Evolutionary conservation across 495 filamentous ascomycete species (phyloP).

Genomic region (Penicillium waksmanii): DNA sequence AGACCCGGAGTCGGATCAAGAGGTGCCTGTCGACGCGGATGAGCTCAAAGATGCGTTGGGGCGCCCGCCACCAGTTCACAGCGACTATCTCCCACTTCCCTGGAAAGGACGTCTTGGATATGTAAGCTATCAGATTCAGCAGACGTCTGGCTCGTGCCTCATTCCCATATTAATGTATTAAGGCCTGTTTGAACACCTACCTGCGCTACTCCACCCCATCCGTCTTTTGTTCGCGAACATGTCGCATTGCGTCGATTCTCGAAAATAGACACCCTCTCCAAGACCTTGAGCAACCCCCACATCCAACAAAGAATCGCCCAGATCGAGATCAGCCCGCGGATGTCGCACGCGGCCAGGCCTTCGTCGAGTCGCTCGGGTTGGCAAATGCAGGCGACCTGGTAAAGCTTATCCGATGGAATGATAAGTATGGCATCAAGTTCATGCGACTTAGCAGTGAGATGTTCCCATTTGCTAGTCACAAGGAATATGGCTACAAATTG

Average conservation of each 20-base stretch:
- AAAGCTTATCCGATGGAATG: slow-evolving; percentile 92
- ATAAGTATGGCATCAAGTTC: slow-evolving; percentile 90
- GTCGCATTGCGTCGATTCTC: slow-evolving; percentile 86
- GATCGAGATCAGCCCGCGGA: slow-evolving; percentile 70
- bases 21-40: slow-evolving; percentile 42
- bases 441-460: slow-evolving; percentile 92
- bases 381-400: slow-evolving; percentile 81
- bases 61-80: slow-evolving; percentile 81
- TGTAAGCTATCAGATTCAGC: slow-evolving; percentile 52
- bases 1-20: slow-evolving; percentile 55
- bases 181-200: slow-evolving; percentile 94
- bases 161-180: slow-evolving; percentile 21
- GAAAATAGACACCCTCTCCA: slow-evolving; percentile 82
- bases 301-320: slow-evolving; percentile 80
- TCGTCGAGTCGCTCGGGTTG: slow-evolving; percentile 76
- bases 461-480: slow-evolving; percentile 94
- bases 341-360: slow-evolving; percentile 64
- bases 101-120: slow-evolving; percentile 95
- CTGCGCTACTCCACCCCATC: slow-evolving; percentile 82
- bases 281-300: slow-evolving; percentile 74
- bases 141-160: not conserved
- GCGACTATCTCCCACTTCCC: slow-evolving; percentile 81
- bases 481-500: slow-evolving; percentile 84
- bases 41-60: slow-evolving; percentile 54
- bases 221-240: slow-evolving; percentile 89